Base-by-base conservation (phyloP, 352 stramenopile species). In the Blastocystis sp. region DNA sequence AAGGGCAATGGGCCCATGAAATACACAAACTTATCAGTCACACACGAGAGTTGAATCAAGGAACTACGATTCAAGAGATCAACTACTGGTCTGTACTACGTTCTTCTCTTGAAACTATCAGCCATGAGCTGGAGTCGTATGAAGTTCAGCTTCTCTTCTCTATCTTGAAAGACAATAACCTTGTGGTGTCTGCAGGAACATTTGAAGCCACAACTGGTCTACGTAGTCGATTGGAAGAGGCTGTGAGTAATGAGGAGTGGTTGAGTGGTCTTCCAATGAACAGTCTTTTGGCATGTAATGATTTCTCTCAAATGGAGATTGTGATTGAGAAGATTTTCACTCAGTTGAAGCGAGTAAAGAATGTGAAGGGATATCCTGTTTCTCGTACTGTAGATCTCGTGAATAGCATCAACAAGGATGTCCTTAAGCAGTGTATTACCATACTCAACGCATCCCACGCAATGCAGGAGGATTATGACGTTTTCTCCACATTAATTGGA, bases 31-130 rank as follows among this genome's bases (percentile, higher is more conserved):
- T 97, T 54, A 96, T 93, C 14, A 90, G 91, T 11, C 90, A 97
- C 1, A 91, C 95, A 35, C 66, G 86, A 14, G 88, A 91, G 39
- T 92, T 92, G n/a, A 86, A 95, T n/a, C 90, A 92, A 19, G 93
- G 93, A 21, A 94, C 92, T 14, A 91, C 93, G 14, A 93, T 95
- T 78, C 93, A 97, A 86, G 94, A 97, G 88, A 94, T 97, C 58
- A 95, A 97, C 88, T 97, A 97, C 88, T 97, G 94, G 94, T 93
- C 91, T 63, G 93, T 95, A 88, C 89, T 97, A 52, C 92, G 95
- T 66, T 91, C 93, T 43, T 93, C 94, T 0, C 88, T 97, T 46
- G 88, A 94, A 73, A 90, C 91, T 19, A 94, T 93, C 1, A 92
- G 96, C 74, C 89, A 92, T 21, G 59, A 89, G 77, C 73, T 91